phyloP scores from a whole-genome alignment of 257 asterid genomes.

The Ballota nigra region DNA sequence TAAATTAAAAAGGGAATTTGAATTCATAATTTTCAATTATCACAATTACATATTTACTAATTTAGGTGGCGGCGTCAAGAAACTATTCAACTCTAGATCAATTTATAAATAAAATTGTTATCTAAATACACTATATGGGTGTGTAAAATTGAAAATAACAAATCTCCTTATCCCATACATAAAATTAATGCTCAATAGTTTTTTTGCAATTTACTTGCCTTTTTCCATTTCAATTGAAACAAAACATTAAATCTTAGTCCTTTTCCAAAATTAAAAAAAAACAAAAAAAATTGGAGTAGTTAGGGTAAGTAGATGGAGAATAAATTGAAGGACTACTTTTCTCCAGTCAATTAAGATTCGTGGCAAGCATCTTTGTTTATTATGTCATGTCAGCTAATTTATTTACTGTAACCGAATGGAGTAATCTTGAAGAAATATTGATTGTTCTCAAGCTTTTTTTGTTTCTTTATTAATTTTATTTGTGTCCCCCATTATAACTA shows the following conservation, averaged over 20 bases:
- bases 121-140: too few relatives aligned
- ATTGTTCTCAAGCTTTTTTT: constrained; percentile 10
- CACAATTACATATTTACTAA: too few relatives aligned
- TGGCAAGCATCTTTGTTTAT: background rate
- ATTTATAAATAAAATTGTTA: too few relatives aligned
- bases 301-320: constrained; percentile 20
- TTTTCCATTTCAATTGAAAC: too few relatives aligned
- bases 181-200: too few relatives aligned
- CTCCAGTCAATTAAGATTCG: background rate
- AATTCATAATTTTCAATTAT: too few relatives aligned
- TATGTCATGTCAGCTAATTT: constrained; percentile 7
- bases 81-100: background rate
- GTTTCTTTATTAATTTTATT: background rate
- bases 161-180: too few relatives aligned
- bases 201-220: too few relatives aligned
- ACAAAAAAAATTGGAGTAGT: constrained; percentile 15
- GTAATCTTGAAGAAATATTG: constrained; percentile 29
- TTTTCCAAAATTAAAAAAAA: constrained; percentile 7
- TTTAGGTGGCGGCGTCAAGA: background rate
- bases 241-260: background rate
- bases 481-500: constrained; percentile 10
- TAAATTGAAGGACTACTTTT: background rate
- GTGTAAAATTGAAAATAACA: too few relatives aligned
- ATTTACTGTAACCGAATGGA: constrained; percentile 19
- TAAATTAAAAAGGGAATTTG: background rate